Base-by-base conservation (phyloP, 179 eudicot species). In the Nepenthes alata region DNA sequence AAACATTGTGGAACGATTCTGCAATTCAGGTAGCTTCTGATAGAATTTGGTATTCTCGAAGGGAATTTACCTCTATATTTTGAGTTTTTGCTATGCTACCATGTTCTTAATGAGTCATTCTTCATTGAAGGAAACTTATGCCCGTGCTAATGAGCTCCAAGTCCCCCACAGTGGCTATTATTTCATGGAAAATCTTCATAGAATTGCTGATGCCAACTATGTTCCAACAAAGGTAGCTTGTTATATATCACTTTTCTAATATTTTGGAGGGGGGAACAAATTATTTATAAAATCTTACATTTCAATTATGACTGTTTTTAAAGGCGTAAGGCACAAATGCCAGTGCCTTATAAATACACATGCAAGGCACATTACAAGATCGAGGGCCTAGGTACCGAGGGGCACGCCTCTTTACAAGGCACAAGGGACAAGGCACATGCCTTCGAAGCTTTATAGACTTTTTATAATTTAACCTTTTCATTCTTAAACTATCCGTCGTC, bases 101-200 rank as follows among this genome's bases (percentile, higher is more conserved):
- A 36, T 57, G n/a, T 63, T 34, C 52, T 14, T n/a, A 60, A 62
- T 50, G 41, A 55, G 37, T 15, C 57, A 6, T 53, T 63, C 57
- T 56, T 64, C 4, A 45, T 6, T 76, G 70, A 65, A 91, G 98
- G 95, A 83, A 80, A 83, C 95, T 52, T 85, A 62, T 73, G 73
- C 80, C 49, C 95, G 83, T 68, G 88, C 90, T 61, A 86, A 82
- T 78, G 89, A 85, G 67, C 89, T 91, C 73, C 98, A 89, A 78
- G 78, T 91, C 72, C 98, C 96, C 15, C 96, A 91, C 59, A 89
- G 95, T 60, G 74, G 90, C 16, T 69, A 70, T 58, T 89, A 83
- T 77, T 89, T 89, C 70, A 86, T 91, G 91, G 89, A 86, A 67
- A 86, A 91, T 65, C 67, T 91, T 65, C 78, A 75, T 36, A 84